These are phyloP conservation scores for Aspergillus fischeri DNA, from an alignment of 2,329 filamentous ascomycete genomes.

Conservation along the genomic window DNA sequence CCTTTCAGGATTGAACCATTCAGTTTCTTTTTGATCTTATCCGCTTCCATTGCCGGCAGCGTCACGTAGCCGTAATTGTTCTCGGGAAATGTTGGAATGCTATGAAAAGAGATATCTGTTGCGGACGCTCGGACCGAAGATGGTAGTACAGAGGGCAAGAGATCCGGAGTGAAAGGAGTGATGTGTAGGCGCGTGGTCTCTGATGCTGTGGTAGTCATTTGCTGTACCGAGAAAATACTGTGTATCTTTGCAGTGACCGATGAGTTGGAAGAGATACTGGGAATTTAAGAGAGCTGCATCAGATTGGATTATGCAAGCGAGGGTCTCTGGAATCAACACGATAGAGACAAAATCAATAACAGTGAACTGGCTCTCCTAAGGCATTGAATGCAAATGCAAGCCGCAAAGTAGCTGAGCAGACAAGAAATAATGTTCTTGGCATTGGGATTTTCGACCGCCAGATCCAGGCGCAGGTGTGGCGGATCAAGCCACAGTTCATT, in stretches of 20 bases:
- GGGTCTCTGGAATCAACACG: not conserved
- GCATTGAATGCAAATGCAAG: not conserved
- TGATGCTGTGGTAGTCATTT: conserved; percentile 18
- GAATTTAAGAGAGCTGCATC: not conserved
- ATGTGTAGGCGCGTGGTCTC: conserved; percentile 68
- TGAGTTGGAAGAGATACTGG: not conserved
- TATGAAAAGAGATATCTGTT: conserved; percentile 83
- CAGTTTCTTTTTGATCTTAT: conserved; percentile 87
- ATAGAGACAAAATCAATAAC: not conserved
- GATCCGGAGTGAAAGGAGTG: conserved; percentile 72
- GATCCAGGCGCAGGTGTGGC: conserved; percentile 9
- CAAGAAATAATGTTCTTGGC: not conserved
- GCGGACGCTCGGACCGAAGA: conserved; percentile 62
- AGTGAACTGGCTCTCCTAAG: not conserved
- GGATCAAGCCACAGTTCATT: conserved; percentile 3
- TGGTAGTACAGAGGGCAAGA: conserved; percentile 69
- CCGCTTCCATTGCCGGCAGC: conserved; percentile 73
- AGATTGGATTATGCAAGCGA: not conserved
- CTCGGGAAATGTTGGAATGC: conserved; percentile 82
- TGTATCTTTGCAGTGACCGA: not conserved
- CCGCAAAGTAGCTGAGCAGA: not conserved
- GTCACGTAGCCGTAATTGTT: conserved; percentile 87
- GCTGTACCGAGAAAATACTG: not conserved
- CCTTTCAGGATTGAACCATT: conserved; percentile 83
- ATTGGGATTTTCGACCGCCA: conserved; percentile 14